These are phyloP conservation scores for Xerocomus spinulosus DNA, from an alignment of 768 basidiomycete species.

Conservation along the genomic window DNA sequence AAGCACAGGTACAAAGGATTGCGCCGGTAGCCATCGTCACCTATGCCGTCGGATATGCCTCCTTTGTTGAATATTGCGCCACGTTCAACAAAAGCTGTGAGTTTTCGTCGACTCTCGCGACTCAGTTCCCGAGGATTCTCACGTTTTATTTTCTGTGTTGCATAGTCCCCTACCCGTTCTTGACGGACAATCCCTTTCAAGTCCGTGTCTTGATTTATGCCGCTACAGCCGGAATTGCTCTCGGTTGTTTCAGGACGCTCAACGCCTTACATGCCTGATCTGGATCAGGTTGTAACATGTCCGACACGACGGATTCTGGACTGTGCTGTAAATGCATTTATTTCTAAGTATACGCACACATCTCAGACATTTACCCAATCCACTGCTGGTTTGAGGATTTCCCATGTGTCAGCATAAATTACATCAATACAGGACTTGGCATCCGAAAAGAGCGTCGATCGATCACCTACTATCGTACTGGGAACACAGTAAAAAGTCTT, in stretches of 20 bases:
- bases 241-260: constrained; percentile 51
- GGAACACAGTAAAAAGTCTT: no score
- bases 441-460: neutral
- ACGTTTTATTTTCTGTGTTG: neutral
- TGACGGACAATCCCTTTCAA: constrained; percentile 52
- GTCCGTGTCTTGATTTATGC: constrained; percentile 58
- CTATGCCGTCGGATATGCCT: constrained; percentile 47
- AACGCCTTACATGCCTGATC: constrained; percentile 51
- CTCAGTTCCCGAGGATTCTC: neutral
- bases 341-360: neutral
- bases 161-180: constrained; percentile 80
- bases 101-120: constrained; percentile 22
- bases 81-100: constrained; percentile 56
- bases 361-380: neutral
- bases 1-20: constrained; percentile 4
- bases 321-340: neutral
- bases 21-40: constrained; percentile 16
- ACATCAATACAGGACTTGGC: constrained; percentile 5
- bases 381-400: neutral
- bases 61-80: constrained; percentile 67
- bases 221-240: constrained; percentile 46
- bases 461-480: no score
- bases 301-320: neutral
- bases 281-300: no score
- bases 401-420: constrained; percentile 1